A percentile compares a stretch with the other conserved stretches of the same genome.
Evolutionary conservation across 2,329 filamentous ascomycete species (phyloP).

Genomic region (Ophiostoma australiae): DNA sequence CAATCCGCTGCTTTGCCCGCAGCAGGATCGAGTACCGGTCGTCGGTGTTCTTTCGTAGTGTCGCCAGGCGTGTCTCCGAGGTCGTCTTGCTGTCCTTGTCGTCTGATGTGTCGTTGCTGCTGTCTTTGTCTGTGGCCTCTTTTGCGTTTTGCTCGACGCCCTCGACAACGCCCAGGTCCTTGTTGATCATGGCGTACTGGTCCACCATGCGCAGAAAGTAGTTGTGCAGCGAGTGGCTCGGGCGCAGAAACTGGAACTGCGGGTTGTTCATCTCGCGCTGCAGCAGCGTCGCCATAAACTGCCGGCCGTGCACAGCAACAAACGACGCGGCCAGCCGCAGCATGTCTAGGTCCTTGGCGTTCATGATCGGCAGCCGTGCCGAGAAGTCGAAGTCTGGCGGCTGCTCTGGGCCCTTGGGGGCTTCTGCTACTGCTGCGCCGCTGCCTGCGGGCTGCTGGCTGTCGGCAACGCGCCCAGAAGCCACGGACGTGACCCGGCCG

Average conservation of each 20-base stretch:
- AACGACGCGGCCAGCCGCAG: slow-evolving; percentile 78
- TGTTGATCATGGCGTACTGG: slow-evolving; percentile 78
- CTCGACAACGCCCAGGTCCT: slow-evolving; percentile 21
- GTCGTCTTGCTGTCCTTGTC: not conserved
- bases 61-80: slow-evolving; percentile 55
- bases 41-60: slow-evolving; percentile 67
- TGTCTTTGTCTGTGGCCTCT: not conserved
- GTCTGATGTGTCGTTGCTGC: not conserved
- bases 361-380: slow-evolving; percentile 95
- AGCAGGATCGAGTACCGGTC: slow-evolving; percentile 77
- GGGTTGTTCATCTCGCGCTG: slow-evolving; percentile 86
- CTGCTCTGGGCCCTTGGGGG: slow-evolving; percentile 74
- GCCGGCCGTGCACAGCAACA: slow-evolving; percentile 85
- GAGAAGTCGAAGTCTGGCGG: slow-evolving; percentile 89
- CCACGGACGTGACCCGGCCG: slow-evolving; percentile 73
- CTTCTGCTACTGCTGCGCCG: slow-evolving; percentile 41
- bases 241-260: slow-evolving; percentile 93
- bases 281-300: slow-evolving; percentile 83
- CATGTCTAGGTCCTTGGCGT: slow-evolving; percentile 79
- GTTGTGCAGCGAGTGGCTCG: slow-evolving; percentile 92
- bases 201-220: slow-evolving; percentile 91
- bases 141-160: not conserved
- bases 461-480: slow-evolving; percentile 68
- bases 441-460: slow-evolving; percentile 25
- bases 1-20: slow-evolving; percentile 77